These are phyloP conservation scores for Candida adriatica DNA, from an alignment of 805 yeast genomes.

Conservation along the genomic window DNA sequence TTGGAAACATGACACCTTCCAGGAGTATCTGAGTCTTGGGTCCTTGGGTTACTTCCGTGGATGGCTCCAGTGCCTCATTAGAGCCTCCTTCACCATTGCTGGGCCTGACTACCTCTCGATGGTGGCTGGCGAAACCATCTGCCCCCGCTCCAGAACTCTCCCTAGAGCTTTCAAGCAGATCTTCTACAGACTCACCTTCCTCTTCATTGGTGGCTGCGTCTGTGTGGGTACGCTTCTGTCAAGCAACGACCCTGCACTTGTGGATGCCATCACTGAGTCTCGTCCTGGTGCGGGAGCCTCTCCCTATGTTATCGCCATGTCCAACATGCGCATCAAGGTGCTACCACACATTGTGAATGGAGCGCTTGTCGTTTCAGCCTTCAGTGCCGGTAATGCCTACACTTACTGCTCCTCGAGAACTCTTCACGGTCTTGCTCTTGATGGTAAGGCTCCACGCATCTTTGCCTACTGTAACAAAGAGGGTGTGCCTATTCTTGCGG, in stretches of 20 bases:
- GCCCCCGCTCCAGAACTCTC: slow-evolving; percentile 57
- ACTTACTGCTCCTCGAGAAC: slow-evolving; percentile 67
- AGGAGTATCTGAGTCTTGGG: slow-evolving; percentile 48
- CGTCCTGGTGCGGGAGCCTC: slow-evolving; percentile 75
- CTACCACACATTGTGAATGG: slow-evolving; percentile 78
- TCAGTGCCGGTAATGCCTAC: slow-evolving; percentile 80
- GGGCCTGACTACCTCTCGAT: slow-evolving; percentile 84
- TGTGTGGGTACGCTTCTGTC: slow-evolving; percentile 76
- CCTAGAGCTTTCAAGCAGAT: slow-evolving; percentile 79
- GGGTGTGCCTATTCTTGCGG: slow-evolving; percentile 67
- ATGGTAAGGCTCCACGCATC: slow-evolving; percentile 66
- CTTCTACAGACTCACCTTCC: slow-evolving; percentile 55
- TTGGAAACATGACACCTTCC: slow-evolving; percentile 49
- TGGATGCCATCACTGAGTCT: slow-evolving; percentile 48
- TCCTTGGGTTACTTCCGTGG: slow-evolving; percentile 63
- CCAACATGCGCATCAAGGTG: slow-evolving; percentile 53
- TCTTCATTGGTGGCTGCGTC: slow-evolving; percentile 68
- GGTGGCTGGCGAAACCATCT: slow-evolving; percentile 76
- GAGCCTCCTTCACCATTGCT: slow-evolving; percentile 73
- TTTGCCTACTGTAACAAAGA: slow-evolving; percentile 54
- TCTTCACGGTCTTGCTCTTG: slow-evolving; percentile 61
- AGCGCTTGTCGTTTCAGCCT: slow-evolving; percentile 64
- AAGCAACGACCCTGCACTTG: slow-evolving; percentile 54
- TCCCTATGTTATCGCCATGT: slow-evolving; percentile 82
- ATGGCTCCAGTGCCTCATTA: slow-evolving; percentile 57